Evolutionary conservation across 2,329 filamentous ascomycete genomes (phyloP), one percentile per base, ranked within the genome.

Genomic region (Aureobasidium sp.): DNA sequence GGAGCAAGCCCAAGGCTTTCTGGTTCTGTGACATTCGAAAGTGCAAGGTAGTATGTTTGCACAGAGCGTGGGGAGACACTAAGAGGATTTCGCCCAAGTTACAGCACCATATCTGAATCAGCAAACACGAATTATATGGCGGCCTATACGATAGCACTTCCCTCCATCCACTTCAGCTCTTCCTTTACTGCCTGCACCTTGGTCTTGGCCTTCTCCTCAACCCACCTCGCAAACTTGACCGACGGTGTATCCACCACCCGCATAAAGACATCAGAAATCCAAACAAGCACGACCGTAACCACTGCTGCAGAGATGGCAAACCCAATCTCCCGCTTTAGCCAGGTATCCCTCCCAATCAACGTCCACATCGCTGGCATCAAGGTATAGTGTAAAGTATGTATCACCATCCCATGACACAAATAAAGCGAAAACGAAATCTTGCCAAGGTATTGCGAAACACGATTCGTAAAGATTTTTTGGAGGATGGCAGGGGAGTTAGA

Each of bases 351-450:
- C 5, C 81, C 82, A 0, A 78, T 82, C 44, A 80, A 41, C 12
- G 70, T 68, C 70, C 78, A 83, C 0, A 77, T 76, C 36, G 75
- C 75, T 67, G 83, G 76, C 62, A 79, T 77, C 1, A 89, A 39
- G 34, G 77, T 73, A 66, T 83, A 84, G 10, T 82, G 82, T 23
- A 80, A 66, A 2, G 78, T 78, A 66, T 84, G 82, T 67, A 81
- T 77, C 1, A 80, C 77, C 3, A 81, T 79, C 0, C 83, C 82
- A 68, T 87, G 84, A 74, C 85, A 80, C 13, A 87, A 76, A 69
- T 87, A 87, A 29, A 87, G 69, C 55, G 82, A 79, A 68, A 84
- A 87, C 56, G 82, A 84, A 66, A 86, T 80, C 68, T 79, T 80
- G 64, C 84, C 84, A 6, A 86, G 73, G 70, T 86, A 86, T 68